Evolutionary conservation across 1,284 basidiomycete genomes (phyloP), one percentile per base, ranked within the genome.

Genomic region (Puccinia novopanici): DNA sequence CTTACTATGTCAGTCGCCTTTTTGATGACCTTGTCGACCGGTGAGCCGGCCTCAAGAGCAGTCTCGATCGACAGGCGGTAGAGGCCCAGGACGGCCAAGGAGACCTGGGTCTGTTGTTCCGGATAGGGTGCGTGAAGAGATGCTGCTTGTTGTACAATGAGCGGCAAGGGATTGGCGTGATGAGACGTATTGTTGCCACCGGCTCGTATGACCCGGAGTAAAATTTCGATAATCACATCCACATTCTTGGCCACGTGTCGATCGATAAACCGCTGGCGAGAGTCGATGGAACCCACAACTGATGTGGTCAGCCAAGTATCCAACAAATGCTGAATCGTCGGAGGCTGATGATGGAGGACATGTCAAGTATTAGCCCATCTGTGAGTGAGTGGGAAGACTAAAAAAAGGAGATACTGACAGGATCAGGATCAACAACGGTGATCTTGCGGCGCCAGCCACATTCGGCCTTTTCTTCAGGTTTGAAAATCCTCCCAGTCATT

Each of bases 401-500:
- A 34, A 34, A 34, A 12, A 67, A 45, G 45, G 30, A 52, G n/a
- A 19, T 22, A 88, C 92, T 84, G 85, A 96, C 94, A 70, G 94
- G 93, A 87, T 99, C 96, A 75, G 96, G 95, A 87, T 98, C 95
- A 59, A 91, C 89, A 50, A 98, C 93, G 76, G 91, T 89, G 80
- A 98, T 92, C 87, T 95, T 96, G 86, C 91, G 93, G 85, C 92
- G 91, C 96, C 96, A 99, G 6, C 93, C 83, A 77, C 83, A 79
- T 76, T 83, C 78, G 72, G 63, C 81, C 70, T 50, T 75, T 72
- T 63, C 84, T 82, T 70, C 83, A 81, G 71, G 83, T 82, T 40
- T 82, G 83, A 52, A 84, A 82, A 45, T 84, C 91, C 90, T 63
- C 89, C 81, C 91, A 89, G 45, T 90, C 89, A 93, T 93, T 84